Evolutionary conservation across 768 basidiomycete species (phyloP), one percentile per base, ranked within the genome.

Genomic region (Porphyrellus cyaneotinctus): DNA sequence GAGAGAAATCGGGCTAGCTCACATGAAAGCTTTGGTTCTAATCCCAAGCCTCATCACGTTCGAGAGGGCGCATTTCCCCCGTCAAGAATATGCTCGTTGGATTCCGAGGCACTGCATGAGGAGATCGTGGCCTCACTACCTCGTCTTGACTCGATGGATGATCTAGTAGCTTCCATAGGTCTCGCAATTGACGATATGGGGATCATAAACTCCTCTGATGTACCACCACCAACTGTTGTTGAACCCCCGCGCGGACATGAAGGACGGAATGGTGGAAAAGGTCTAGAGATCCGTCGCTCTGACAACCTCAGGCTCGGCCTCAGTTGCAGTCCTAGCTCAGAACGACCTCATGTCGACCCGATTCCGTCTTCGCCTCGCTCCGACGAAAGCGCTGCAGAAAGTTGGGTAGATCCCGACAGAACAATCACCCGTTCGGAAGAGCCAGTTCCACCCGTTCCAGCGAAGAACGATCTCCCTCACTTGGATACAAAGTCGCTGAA

Each of bases 1-100:
- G 17, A 11, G 12, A 43, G 24, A 30, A 6, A 23, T 10, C 30
- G 26, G 26, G 20, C 17, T 23, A 69, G 61, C 44, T 48, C 61
- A 2, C 47, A 62, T 63, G 74, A 58, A 71, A 57, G 58, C 43
- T 45, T 57, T 26, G 28, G 32, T 31, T 51, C 48, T 14, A 52
- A 59, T 41, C 35, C n/a, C 23, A 58, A 43, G n/a, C 46, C 65
- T 42, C 56, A 62, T 43, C 76, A 77, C 51, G 54, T 66, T 30
- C 70, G 87, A 37, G 87, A 90, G 74, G 85, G 83, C 49, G 88
- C 87, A 7, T 85, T 84, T 61, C 72, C 81, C 45, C 80, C 80
- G 0, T 80, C 75, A 37, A 65, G 69, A 48, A 47, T 66, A 58
- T 62, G 54, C 64, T 60, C 61, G 45, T 54, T 61, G 20, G 64